Evolutionary conservation across 805 yeast genomes (phyloP), one percentile per base, ranked within the genome.

Genomic region (Ogataea angusta): DNA sequence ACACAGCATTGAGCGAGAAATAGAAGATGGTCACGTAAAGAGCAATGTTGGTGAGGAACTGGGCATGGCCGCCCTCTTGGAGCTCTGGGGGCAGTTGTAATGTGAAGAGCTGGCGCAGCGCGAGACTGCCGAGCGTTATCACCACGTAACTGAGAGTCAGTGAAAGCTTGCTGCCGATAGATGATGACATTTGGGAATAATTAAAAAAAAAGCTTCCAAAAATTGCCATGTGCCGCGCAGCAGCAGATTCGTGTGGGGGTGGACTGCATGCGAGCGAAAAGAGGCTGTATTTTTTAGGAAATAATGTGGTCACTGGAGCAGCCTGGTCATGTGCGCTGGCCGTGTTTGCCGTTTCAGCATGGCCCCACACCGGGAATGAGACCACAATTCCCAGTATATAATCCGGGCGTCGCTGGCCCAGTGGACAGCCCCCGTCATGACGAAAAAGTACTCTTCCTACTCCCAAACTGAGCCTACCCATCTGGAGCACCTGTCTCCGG

Each of bases 1-100:
- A 64, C 9, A 60, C 13, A 18, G 68, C 49, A 16, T 75, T 75
- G 26, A 70, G 30, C 12, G 53, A 32, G 42, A 67, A 70, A 45
- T 72, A 70, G 31, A 70, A 42, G 8, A 77, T 48, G 2, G 85
- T 72, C 13, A 72, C 53, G 2, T 62, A 53, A 23, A 82, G 67
- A 7, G 83, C 73, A n/a, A 82, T 52, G 54, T 82, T 83, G 4
- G 93, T 85, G 36, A 84, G 66, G 56, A 85, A 85, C 54, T 85
- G 91, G 62, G 72, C 73, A 42, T 76, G 84, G 2, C 91, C 91
- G 1, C 80, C 91, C 16, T 63, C 59, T 2, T 54, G 64, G 19
- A 83, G 59, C 26, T 61, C 65, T 1, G 61, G 64, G 1, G 89
- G 88, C 18, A 84, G 60, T 10, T 54, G 57, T 6, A 62, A 27